Conservation (phyloP, 1,284 basidiomycete genomes). For the Ceratorhiza oryzae-sativae region DNA sequence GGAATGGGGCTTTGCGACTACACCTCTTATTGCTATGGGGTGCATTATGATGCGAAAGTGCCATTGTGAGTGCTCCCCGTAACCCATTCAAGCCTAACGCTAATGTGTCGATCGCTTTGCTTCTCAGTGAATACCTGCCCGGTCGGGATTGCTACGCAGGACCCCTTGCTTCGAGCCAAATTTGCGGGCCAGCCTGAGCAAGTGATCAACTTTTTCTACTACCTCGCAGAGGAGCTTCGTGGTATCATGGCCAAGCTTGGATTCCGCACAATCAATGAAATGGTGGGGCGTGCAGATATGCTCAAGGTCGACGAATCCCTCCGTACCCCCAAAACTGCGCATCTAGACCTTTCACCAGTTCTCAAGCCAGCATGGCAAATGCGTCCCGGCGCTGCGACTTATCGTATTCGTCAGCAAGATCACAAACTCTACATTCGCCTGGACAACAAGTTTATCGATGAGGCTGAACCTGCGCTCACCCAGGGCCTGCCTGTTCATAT, state of each 20-base stretch:
- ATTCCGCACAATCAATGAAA: constrained; percentile 97
- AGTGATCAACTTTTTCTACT: constrained; percentile 97
- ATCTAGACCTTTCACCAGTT: constrained; percentile 87
- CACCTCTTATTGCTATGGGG: constrained; percentile 94
- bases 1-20: constrained; percentile 95
- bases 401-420: constrained; percentile 89
- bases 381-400: constrained; percentile 92
- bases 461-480: constrained; percentile 88
- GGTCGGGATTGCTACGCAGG: constrained; percentile 96
- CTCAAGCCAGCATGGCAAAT: constrained; percentile 96
- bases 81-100: constrained; percentile 37
- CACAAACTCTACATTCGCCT: constrained; percentile 96
- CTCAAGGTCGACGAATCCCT: constrained; percentile 88
- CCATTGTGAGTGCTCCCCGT: constrained; percentile 64
- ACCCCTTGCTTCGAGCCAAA: constrained; percentile 91
- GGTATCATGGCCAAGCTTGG: constrained; percentile 94
- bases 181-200: constrained; percentile 96
- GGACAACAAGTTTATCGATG: constrained; percentile 97
- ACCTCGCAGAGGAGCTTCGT: constrained; percentile 92
- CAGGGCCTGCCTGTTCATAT: constrained; percentile 93
- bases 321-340: constrained; percentile 86
- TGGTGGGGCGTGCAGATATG: constrained; percentile 94
- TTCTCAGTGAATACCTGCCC: constrained; percentile 85
- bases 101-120: constrained; percentile 31
- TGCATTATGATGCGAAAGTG: constrained; percentile 99